Base-by-base conservation (phyloP, 768 basidiomycete species). In the Pleurotus platypus region DNA sequence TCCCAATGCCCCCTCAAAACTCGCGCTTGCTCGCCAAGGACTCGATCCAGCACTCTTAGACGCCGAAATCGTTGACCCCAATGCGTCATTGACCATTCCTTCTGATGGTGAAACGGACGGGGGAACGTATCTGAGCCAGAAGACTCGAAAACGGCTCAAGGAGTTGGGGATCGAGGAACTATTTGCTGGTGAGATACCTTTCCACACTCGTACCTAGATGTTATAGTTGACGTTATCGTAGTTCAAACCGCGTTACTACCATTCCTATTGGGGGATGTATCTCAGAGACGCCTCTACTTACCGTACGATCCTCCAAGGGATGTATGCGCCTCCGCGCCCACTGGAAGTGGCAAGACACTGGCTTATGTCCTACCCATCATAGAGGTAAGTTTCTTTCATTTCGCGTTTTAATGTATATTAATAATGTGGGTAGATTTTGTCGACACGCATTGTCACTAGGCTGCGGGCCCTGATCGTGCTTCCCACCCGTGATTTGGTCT, bases 261-360 rank as follows among this genome's bases (percentile, higher is more conserved):
- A 1, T 85, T 93, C 65, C 76, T 98, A 0, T 79, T 95, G 12
- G 77, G 79, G 13, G 66, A 76, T 15, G 61, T 67, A 7, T 62
- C 68, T 3, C 68, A 78, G 40, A 68, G 74, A 49, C 69, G 75
- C 1, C 69, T 94, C 8, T 92, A 92, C 64, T 73, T 78, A 43
- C 86, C 91, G 0, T 86, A 82, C 62, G 67, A 80, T 57, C 78
- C 83, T 37, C 86, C 86, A 24, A 79, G 79, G 24, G 97, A 99
- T 70, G 80, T 94, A 11, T 95, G 94, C 62, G 90, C 96, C 11
- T 97, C 94, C 6, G 97, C 97, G 1, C 97, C 97, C 0, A 99
- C 97, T 0, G 97, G 97, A 20, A 97, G 94, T 63, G 97, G 97
- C 0, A 99, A 99, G 71, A 99, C 96, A 0, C 78, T 99, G 26